Evolutionary conservation across 139 green algal species (phyloP).

Genomic region (Chlorella sp.): DNA sequence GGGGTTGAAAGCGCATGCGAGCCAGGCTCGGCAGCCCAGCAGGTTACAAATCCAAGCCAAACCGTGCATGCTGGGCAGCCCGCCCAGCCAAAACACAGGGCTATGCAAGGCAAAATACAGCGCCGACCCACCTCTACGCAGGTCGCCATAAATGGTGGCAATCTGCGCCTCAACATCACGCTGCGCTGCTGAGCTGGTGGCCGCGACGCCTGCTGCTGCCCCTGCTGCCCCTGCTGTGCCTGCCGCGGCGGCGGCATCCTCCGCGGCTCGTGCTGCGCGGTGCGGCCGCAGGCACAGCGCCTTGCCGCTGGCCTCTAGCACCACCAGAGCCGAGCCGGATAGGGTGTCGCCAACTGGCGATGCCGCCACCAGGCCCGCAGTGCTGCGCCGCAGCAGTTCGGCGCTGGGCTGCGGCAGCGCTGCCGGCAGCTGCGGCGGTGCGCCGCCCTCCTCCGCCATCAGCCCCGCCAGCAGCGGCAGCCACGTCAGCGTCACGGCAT

Average conservation of each 20-base stretch:
- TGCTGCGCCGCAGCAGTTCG: conserved; percentile 7
- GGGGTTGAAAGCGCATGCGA: too few relatives aligned
- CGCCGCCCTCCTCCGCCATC: background rate
- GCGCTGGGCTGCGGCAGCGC: conserved; percentile 6
- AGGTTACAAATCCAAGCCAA: too few relatives aligned
- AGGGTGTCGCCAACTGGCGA: conserved; percentile 45
- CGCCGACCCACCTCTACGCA: conserved; percentile 16
- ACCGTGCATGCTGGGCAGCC: too few relatives aligned
- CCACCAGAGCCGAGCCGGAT: conserved; percentile 38
- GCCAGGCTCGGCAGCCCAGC: too few relatives aligned
- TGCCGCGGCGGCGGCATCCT: background rate
- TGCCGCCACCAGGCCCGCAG: background rate
- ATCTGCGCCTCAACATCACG: conserved; percentile 26
- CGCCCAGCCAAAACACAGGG: too few relatives aligned
- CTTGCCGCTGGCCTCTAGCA: conserved; percentile 10
- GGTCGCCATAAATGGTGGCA: conserved; percentile 29
- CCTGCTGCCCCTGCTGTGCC: background rate
- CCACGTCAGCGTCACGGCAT: conserved; percentile 44
- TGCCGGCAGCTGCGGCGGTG: background rate
- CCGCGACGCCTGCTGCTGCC: background rate
- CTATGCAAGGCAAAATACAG: too few relatives aligned
- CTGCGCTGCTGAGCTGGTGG: background rate
- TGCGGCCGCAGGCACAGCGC: conserved; percentile 20
- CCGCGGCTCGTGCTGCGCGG: background rate
- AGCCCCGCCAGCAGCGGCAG: conserved; percentile 45